These are phyloP conservation scores for Colletotrichum sp. DNA, from an alignment of 2,329 filamentous ascomycete species.

Conservation along the genomic window DNA sequence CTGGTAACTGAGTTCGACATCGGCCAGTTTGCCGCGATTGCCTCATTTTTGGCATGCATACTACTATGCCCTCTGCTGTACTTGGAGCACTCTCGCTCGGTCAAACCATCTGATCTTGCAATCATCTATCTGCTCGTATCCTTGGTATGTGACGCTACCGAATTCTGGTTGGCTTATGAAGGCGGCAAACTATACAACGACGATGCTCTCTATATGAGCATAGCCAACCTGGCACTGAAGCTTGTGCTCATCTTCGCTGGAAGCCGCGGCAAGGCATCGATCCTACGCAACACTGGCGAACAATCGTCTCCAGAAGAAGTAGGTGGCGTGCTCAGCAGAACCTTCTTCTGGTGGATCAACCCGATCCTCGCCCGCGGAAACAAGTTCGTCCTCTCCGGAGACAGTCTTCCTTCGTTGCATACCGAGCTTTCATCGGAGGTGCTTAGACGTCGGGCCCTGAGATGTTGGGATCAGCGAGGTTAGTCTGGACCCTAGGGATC, in stretches of 20 bases:
- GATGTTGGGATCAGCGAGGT: conserved; percentile 7
- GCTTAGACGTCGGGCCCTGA: background rate
- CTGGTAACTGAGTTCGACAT: background rate
- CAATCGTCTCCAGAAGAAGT: background rate
- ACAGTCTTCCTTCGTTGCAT: background rate
- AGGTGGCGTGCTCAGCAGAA: background rate
- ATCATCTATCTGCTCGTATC: background rate
- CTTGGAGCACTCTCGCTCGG: background rate
- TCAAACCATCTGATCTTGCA: background rate
- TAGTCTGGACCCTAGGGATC: background rate
- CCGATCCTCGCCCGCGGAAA: background rate
- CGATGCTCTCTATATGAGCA: background rate
- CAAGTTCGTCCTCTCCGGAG: background rate
- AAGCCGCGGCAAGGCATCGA: background rate
- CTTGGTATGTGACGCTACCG: background rate
- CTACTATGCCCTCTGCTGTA: background rate
- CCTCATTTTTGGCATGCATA: background rate
- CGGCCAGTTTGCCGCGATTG: background rate
- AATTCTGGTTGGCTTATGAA: background rate
- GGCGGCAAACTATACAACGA: background rate
- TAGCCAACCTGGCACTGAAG: background rate
- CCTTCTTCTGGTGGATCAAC: conserved; percentile 12
- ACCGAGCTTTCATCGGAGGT: background rate
- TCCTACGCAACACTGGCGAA: background rate
- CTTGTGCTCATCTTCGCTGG: background rate